Evolutionary conservation across 2,329 filamentous ascomycete genomes (phyloP), one percentile per base, ranked within the genome.

Genomic region (Cordyceps cicadae): DNA sequence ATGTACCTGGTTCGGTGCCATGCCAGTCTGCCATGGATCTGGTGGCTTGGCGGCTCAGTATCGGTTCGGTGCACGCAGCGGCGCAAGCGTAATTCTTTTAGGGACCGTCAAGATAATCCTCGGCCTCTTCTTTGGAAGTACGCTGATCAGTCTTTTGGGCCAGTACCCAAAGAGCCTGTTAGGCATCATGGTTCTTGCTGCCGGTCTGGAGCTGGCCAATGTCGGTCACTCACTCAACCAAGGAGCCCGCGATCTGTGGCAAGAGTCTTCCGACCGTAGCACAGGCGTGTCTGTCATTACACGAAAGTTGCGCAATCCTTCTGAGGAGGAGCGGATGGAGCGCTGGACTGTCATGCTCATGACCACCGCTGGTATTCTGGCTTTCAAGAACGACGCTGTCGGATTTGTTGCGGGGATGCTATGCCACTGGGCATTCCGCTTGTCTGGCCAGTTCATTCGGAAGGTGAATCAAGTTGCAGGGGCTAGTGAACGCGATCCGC

Each of bases 11-110:
- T 95, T 96, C 68, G 92, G 92, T 53, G 89, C 88, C 5, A 97
- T 97, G 94, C 94, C 93, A 3, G 86, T 94, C 4, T 97, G 94
- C 70, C 94, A 97, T 70, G 93, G 93, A 5, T 91, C 91, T 0
- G 93, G 93, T 2, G 93, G 93, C 0, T 78, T 97, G 0, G 94
- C 94, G 5, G 94, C 89, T 0, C 93, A 97, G 71, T 90, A 91
- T 71, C 86, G 91, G 5, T 97, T 97, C 66, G 93, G 93, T 0
- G 92, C 93, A 5, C 86, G 93, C 53, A 95, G 90, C 62, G 93
- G 93, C 11, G 85, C 90, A 0, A 92, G 88, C 66, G 82, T 97
- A 63, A 84, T 97, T 58, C 70, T 96, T 26, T 82, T 97, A 0
- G 93, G 93, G 0, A 51, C 83, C 0, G 74, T 89, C 63, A 97